Base-by-base conservation (phyloP, 1,284 basidiomycete species). In the Golubevia sp. region DNA sequence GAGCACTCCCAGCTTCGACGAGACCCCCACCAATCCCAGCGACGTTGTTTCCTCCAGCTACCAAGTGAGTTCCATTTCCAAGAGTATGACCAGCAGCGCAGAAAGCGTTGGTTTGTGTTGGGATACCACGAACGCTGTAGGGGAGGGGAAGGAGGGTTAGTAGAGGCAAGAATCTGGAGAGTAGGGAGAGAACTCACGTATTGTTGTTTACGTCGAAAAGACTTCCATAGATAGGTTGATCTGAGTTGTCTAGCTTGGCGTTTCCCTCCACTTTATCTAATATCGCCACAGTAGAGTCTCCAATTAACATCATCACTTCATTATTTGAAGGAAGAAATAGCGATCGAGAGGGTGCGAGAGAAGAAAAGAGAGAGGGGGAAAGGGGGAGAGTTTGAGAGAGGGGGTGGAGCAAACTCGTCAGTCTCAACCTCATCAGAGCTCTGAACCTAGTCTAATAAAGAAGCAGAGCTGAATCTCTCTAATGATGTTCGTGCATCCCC, bases 241-340 rank as follows among this genome's bases (percentile, higher is more conserved):
- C 73, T 20, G 74, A 62, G 2, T 56, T 51, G 2, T 71, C 56
- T 24, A 50, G 57, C 3, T 58, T 21, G 6, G 56, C 55, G 68
- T 82, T 82, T 61, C 74, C 74, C 58, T 82, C 78, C 3, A 74
- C 77, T 67, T 82, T 82, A 67, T 82, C 80, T 49, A 82, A 66
- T 34, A 82, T 78, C 52, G 74, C 73, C 30, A 77, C 79, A 21
- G 69, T 74, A 51, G 79, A 57, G 50, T 82, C 71, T 63, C 79
- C 71, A 48, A 77, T 67, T 27, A 82, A 66, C 60, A 71, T 78
- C 52, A 82, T 63, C 80, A 83, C 30, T 34, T n/a, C n/a, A n/a
- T n/a, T n/a, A n/a, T n/a, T n/a, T n/a, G n/a, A n/a, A n/a, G n/a
- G n/a, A n/a, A n/a, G n/a, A n/a, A n/a, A n/a, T n/a, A n/a, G n/a